A percentile compares a stretch with the other conserved stretches of the same genome.
These are phyloP conservation scores for Carex pumila DNA, from an alignment of 176 grass and related monocot genomes.

Conservation along the genomic window DNA sequence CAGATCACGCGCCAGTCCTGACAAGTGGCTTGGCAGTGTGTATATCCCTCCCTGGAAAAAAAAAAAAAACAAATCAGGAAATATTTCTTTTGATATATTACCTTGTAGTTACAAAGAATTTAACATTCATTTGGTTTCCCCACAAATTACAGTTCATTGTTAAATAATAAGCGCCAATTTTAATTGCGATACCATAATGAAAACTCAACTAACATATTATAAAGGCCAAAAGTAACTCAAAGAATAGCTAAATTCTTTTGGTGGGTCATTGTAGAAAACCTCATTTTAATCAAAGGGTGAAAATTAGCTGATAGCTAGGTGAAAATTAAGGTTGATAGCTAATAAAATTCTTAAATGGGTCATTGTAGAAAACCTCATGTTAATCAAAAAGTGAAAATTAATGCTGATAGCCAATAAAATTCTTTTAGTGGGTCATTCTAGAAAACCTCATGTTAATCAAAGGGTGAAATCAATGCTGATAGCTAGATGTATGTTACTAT, in stretches of 20 bases:
- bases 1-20: constrained; percentile 58
- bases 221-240: not conserved
- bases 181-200: not conserved
- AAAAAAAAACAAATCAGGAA: not conserved
- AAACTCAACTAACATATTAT: not conserved
- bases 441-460: not conserved
- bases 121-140: constrained; percentile 1
- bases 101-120: not conserved
- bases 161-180: not conserved
- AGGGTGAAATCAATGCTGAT: not conserved
- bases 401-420: not conserved
- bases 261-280: not conserved
- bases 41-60: constrained; percentile 78
- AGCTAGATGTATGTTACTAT: not conserved
- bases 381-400: too few species aligned
- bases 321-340: too few species aligned
- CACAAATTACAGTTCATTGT: not conserved
- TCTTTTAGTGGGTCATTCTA: not conserved
- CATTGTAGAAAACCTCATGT: too few species aligned
- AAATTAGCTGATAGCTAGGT: not conserved
- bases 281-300: not conserved
- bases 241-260: not conserved
- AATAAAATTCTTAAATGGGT: too few species aligned
- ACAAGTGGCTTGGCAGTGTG: constrained; percentile 76
- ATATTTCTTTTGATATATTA: constrained; percentile 8